Evolutionary conservation across 2,329 filamentous ascomycete species (phyloP), one percentile per base, ranked within the genome.

Genomic region (Penicillium sp.): DNA sequence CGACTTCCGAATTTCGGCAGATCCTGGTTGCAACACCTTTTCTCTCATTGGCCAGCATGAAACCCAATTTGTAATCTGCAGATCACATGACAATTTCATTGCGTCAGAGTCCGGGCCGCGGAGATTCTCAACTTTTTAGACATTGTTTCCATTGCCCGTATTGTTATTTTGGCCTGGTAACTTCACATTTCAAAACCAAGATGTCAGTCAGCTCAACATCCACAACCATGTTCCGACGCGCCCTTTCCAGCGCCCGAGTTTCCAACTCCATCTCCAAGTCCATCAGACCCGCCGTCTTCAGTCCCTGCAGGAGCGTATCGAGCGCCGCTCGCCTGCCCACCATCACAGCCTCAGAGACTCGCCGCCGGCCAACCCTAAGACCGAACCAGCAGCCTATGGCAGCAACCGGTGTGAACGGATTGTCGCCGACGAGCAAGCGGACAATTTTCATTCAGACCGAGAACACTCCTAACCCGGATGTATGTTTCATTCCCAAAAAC

Each of bases 381-480:
- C 73, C 77, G 26, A 63, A 70, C 45, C 77, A 80, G 59, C 79
- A 78, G 48, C 70, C 71, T 23, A 60, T 66, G 7, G 67, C 73
- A 8, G 70, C 67, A 37, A 69, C 72, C 43, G 67, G 75, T 19
- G 72, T 76, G 44, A 77, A 74, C 48, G 70, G 73, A 3, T 66
- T 75, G 23, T 73, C 71, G n/a, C 70, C 75, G 25, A 72, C 70
- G 25, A 75, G 76, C 56, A 77, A 74, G 58, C 88, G 93, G 63
- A 92, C 87, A 25, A 96, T 99, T 76, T 99, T 98, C 81, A 99
- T 99, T 71, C 95, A 99, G 78, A 98, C 93, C 5, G 93, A 98
- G 72, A 85, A 84, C 64, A 99, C 95, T 1, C 95, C 95, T 26
- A 99, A 99, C 77, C 83, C 87, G n/a, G 92, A 98, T 79, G 93